Percentiles rank a stretch among this genome's conserved stretches.
Conservation (phyloP, 2,329 filamentous ascomycete genomes). For the Fusarium pseudograminearum region DNA sequence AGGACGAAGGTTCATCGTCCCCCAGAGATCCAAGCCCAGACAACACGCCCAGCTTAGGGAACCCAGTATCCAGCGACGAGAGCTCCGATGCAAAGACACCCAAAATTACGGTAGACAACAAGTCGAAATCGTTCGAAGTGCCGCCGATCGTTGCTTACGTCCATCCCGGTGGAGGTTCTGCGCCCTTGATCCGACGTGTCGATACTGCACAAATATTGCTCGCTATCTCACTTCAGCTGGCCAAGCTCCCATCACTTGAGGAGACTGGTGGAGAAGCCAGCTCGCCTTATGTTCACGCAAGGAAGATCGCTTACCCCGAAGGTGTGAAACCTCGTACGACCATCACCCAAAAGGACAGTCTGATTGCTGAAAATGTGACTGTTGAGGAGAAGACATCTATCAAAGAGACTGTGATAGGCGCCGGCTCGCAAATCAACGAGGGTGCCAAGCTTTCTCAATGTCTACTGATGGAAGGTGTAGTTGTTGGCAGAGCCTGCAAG, state of each 20-base stretch:
- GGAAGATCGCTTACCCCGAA: slow-evolving; percentile 86
- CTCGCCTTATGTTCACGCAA: slow-evolving; percentile 80
- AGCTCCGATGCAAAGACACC: not conserved
- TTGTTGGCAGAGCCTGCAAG: slow-evolving; percentile 85
- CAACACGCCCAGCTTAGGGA: slow-evolving; percentile 20
- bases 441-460: slow-evolving; percentile 91
- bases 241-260: slow-evolving; percentile 81
- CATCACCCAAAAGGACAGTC: slow-evolving; percentile 82
- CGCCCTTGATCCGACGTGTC: slow-evolving; percentile 83
- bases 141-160: slow-evolving; percentile 86
- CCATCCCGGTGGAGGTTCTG: slow-evolving; percentile 68
- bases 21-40: slow-evolving; percentile 44
- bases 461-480: slow-evolving; percentile 90
- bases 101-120: slow-evolving; percentile 13
- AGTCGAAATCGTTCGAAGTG: slow-evolving; percentile 54
- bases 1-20: slow-evolving; percentile 48
- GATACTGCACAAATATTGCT: slow-evolving; percentile 88
- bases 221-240: slow-evolving; percentile 84
- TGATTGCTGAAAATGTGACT: slow-evolving; percentile 89
- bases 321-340: slow-evolving; percentile 84
- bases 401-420: slow-evolving; percentile 90
- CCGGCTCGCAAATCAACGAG: slow-evolving; percentile 85
- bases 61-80: not conserved
- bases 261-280: slow-evolving; percentile 68
- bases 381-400: slow-evolving; percentile 92